phyloP scores from a whole-genome alignment of 2,329 filamentous ascomycete species.

The Calonectria ilicicola region DNA sequence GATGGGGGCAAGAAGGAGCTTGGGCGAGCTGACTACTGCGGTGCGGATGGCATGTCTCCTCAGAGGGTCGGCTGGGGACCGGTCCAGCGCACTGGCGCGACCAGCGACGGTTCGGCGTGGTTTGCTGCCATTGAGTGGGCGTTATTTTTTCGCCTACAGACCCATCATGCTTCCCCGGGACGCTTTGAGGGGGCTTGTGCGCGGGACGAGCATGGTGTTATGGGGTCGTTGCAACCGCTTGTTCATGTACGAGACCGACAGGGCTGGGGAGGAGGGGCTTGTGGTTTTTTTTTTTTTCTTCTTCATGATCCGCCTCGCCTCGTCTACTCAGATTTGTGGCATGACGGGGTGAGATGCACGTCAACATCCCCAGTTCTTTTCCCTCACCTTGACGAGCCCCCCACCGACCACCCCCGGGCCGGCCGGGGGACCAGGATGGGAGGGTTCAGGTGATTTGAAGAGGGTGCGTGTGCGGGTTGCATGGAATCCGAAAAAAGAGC shows the following conservation, averaged over 20 bases:
- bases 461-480: neutral
- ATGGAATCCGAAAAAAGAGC: slow-evolving; percentile 3
- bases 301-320: too few species aligned
- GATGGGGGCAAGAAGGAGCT: neutral
- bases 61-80: neutral
- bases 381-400: neutral
- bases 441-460: neutral
- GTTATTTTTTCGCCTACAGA: neutral
- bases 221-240: neutral
- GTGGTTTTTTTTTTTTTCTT: neutral
- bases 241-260: slow-evolving; percentile 2
- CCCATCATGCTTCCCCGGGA: neutral
- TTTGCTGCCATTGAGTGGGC: neutral
- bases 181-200: neutral
- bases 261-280: neutral
- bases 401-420: neutral
- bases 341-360: neutral
- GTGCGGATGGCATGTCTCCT: neutral
- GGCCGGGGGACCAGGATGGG: neutral
- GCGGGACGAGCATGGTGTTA: neutral
- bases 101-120: neutral
- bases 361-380: neutral
- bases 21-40: neutral
- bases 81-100: neutral
- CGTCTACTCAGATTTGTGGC: neutral